Evolutionary conservation across 805 yeast genomes (phyloP).

Genomic region (Naumovozyma baii): DNA sequence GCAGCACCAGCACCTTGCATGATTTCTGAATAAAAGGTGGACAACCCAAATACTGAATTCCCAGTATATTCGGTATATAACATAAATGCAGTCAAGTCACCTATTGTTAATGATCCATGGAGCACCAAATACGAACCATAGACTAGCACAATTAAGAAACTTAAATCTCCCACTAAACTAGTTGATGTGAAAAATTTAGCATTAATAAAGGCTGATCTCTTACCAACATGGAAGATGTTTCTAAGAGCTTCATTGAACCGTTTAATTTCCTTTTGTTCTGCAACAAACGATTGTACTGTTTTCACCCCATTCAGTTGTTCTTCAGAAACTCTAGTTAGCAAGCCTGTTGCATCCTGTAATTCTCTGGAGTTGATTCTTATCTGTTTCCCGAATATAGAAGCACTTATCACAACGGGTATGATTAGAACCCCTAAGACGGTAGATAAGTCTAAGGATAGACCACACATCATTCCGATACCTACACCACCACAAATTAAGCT

Average conservation of each 20-base stretch:
- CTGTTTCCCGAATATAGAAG: slow-evolving; percentile 71
- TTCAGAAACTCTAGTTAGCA: slow-evolving; percentile 80
- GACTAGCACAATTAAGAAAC: slow-evolving; percentile 63
- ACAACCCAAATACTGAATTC: slow-evolving; percentile 80
- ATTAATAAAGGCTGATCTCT: slow-evolving; percentile 67
- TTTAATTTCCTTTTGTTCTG: slow-evolving; percentile 70
- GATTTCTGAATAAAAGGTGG: slow-evolving; percentile 85
- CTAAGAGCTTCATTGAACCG: slow-evolving; percentile 68
- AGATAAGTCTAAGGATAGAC: slow-evolving; percentile 73
- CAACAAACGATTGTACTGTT: slow-evolving; percentile 88
- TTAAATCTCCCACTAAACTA: slow-evolving; percentile 76
- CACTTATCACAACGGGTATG: slow-evolving; percentile 73
- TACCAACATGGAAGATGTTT: slow-evolving; percentile 55
- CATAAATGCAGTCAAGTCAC: slow-evolving; percentile 89
- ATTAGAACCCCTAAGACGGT: slow-evolving; percentile 67
- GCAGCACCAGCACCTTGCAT: slow-evolving; percentile 99
- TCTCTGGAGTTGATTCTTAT: slow-evolving; percentile 66
- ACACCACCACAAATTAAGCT: slow-evolving; percentile 74
- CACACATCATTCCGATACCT: slow-evolving; percentile 85
- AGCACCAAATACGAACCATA: slow-evolving; percentile 79
- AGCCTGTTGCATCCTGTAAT: slow-evolving; percentile 81
- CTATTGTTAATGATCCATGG: slow-evolving; percentile 65
- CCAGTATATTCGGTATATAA: slow-evolving; percentile 95
- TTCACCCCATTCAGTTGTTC: slow-evolving; percentile 81
- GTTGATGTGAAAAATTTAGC: slow-evolving; percentile 73